A percentile compares a stretch with the other conserved stretches of the same genome.
Evolutionary conservation across 2,329 filamentous ascomycete species (phyloP).

Genomic region (Venturia effusa): DNA sequence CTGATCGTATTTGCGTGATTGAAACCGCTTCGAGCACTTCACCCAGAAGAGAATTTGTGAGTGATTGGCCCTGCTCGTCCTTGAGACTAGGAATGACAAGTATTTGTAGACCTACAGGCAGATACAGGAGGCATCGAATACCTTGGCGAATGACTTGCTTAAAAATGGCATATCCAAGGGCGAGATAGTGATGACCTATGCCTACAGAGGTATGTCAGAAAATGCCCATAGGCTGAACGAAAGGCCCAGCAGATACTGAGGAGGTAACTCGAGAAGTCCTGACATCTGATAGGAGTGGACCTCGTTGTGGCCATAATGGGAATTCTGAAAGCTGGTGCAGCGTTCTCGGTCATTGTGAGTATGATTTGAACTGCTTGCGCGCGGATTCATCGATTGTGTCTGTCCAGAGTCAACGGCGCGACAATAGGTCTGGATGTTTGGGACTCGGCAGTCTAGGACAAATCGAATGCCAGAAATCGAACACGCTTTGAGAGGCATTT

Average conservation of each 20-base stretch:
- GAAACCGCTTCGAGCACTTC: slow-evolving; percentile 21
- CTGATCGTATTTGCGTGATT: slow-evolving; percentile 56
- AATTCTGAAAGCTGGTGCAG: slow-evolving; percentile 45
- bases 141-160: slow-evolving; percentile 67
- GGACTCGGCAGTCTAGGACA: background rate
- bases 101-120: slow-evolving; percentile 65
- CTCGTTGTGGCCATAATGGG: slow-evolving; percentile 75
- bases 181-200: slow-evolving; percentile 90
- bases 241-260: background rate
- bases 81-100: slow-evolving; percentile 41
- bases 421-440: background rate
- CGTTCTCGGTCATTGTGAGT: slow-evolving; percentile 45
- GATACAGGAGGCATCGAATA: slow-evolving; percentile 76
- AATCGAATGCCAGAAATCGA: background rate
- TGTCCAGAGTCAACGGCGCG: background rate
- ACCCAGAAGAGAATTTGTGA: slow-evolving; percentile 17
- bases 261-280: background rate
- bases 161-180: slow-evolving; percentile 62
- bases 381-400: background rate
- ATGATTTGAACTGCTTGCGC: background rate
- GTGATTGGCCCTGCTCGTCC: slow-evolving; percentile 14
- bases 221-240: background rate
- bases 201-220: slow-evolving; percentile 45
- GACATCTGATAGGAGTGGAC: slow-evolving; percentile 29
- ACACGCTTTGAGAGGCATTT: background rate